Evolutionary conservation across 352 stramenopile species (phyloP), one percentile per base, ranked within the genome.

Genomic region (Phytophthora crassamura): DNA sequence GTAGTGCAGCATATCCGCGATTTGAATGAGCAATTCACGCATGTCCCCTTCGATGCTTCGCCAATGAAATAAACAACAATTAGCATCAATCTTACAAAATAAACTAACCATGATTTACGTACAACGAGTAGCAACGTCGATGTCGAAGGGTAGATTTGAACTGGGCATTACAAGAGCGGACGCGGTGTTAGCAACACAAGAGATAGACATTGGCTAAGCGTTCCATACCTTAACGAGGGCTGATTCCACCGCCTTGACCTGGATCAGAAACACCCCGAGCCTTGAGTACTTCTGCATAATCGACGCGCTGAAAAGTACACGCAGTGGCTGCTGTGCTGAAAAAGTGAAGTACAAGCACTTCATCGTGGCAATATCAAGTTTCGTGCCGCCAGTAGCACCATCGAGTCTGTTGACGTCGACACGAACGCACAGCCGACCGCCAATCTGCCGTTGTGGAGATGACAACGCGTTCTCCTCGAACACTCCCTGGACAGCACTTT

Each of bases 1-100:
- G 60, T 88, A 94, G 52, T 94, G 84, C 10, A 93, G 75, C 86
- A 94, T 94, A 45, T 86, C 74, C 30, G 79, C 74, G 8, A 89
- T 45, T 40, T 77, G 71, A n/a, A 93, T 55, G 0, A 91, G 62
- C 12, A 80, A 53, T 12, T 64, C 47, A 10, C 78, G 76, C 20
- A 91, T 48, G 0, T 82, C 69, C 5, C 51, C 43, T 54, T 89
- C 67, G 8, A 85, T 82, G 4, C 84, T 25, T 88, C 11, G 18
- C n/a, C 25, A 49, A 46, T 39, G 11, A 40, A 50, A 42, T 45
- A n/a, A 12, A 4, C 1, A 58, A 42, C 25, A 14, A 53, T 49
- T 34, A 33, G 35, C 22, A 20, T 18, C 39, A 45, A 45, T 9
- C 10, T 45, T 16, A 8, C 39, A 14, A 16, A 45, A 45, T 45